Evolutionary conservation across 371 early-diverging fungal genomes (phyloP).

Genomic region (Haplosporangium sp.): DNA sequence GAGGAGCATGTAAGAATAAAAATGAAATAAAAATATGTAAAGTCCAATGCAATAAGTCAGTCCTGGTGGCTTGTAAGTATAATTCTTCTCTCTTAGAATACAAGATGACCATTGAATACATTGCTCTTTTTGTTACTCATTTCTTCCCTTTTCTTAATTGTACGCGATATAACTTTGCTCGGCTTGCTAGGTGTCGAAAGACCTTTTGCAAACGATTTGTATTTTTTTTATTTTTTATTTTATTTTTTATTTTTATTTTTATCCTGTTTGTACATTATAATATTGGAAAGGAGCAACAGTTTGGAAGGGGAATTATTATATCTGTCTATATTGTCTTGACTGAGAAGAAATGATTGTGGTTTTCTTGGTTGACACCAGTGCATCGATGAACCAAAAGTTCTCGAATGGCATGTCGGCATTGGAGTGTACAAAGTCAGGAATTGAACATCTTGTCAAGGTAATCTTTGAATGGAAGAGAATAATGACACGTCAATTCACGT

Average conservation of each 20-base stretch:
- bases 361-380: conserved; percentile 76
- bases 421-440: conserved; percentile 75
- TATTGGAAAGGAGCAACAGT: background rate
- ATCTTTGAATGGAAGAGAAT: background rate
- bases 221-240: background rate
- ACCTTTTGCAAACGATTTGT: background rate
- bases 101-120: background rate
- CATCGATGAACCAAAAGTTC: conserved; percentile 78
- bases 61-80: background rate
- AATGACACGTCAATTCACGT: background rate
- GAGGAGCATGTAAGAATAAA: background rate
- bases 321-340: background rate
- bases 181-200: conserved; percentile 5
- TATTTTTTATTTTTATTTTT: background rate
- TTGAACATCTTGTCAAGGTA: conserved; percentile 77
- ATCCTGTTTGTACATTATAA: conserved; percentile 9
- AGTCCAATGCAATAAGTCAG: background rate
- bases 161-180: background rate
- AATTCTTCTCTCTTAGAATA: background rate
- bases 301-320: background rate
- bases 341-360: conserved; percentile 62
- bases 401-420: conserved; percentile 64
- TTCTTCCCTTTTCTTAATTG: background rate
- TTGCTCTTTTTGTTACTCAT: conserved; percentile 1
- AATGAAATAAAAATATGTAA: background rate